Evolutionary conservation across 78 protist species (phyloP), one percentile per base, ranked within the genome.

Genomic region (slime mould (Dictyostelium discoideum)): DNA sequence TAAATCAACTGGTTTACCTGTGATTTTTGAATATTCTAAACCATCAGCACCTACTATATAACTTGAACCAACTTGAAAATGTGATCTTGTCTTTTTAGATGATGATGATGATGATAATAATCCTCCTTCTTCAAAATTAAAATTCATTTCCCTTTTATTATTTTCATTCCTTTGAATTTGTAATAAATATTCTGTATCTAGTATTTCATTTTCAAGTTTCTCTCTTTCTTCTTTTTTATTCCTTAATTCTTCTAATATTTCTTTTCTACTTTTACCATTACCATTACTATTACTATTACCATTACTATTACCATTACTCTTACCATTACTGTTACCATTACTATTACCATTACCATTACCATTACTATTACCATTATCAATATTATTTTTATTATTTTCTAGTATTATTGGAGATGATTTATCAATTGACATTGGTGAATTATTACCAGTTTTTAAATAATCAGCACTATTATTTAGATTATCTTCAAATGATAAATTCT

Each of bases 401-500:
- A 32, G 37, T 32, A 32, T 32, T 32, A 32, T 32, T 32, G 37
- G 37, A 32, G 37, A 32, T 32, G 37, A 32, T 32, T 32, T 32
- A 32, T 32, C 37, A 32, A 32, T 2, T 63, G 7, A 22, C 3
- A 63, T 63, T 63, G 73, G 73, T 16, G 65, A 54, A 54, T 54
- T 54, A 16, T 3, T 16, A 16, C 65, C 65, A 1, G 65, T 54
- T 16, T 16, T 54, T 16, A 54, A 54, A 54, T 54, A 54, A 5
- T 54, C 65, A 7, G 32, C 7, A 73, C 44, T 29, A 13, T 29
- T 29, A n/a, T n/a, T 14, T 11, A 73, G 1, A 13, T 10, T 14
- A 14, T 73, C 79, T 32, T 73, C 79, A 24, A 73, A 24, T 73
- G 79, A 73, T 73, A 73, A 73, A 73, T 73, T 73, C 32, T 73